phyloP scores from a whole-genome alignment of 73 alveolate species.

The Diophrys appendiculata region DNA sequence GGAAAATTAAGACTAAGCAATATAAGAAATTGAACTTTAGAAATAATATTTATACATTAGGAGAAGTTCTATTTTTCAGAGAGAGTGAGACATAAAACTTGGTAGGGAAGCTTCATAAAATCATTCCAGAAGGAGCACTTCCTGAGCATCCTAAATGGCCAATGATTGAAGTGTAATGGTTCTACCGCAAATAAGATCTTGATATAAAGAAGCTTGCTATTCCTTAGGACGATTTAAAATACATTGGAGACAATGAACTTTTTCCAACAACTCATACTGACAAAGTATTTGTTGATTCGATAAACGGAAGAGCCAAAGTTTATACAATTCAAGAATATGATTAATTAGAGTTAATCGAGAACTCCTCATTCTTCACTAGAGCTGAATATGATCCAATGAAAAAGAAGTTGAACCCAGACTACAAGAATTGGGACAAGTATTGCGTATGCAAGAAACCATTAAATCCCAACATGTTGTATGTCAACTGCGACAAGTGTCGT shows the following conservation, averaged over 20 bases:
- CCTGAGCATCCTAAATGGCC: conserved; percentile 85
- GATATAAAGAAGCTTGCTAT: conserved; percentile 58
- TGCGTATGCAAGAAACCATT: conserved; percentile 68
- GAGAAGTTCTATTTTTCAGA: conserved; percentile 31
- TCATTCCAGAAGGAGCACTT: conserved; percentile 69
- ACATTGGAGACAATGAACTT: conserved; percentile 84
- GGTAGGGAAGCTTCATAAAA: conserved; percentile 71
- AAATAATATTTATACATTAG: conserved; percentile 24
- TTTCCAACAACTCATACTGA: conserved; percentile 85
- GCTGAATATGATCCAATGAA: conserved; percentile 20
- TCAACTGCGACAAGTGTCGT: conserved; percentile 66
- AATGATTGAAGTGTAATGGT: conserved; percentile 78
- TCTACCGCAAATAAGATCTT: conserved; percentile 73
- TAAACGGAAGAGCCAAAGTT: conserved; percentile 66
- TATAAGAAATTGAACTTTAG: conserved; percentile 41
- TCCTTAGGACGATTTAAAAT: conserved; percentile 54
- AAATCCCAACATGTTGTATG: conserved; percentile 70
- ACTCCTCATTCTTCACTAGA: not conserved
- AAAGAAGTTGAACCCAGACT: conserved; percentile 45
- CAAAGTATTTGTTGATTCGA: conserved; percentile 76
- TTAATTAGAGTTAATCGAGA: conserved; percentile 7
- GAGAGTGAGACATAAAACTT: conserved; percentile 41
- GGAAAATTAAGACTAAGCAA: not conserved
- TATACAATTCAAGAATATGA: not conserved
- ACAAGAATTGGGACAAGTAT: conserved; percentile 63